Conservation (phyloP, 2,329 filamentous ascomycete species). For the Massarina eburnea region DNA sequence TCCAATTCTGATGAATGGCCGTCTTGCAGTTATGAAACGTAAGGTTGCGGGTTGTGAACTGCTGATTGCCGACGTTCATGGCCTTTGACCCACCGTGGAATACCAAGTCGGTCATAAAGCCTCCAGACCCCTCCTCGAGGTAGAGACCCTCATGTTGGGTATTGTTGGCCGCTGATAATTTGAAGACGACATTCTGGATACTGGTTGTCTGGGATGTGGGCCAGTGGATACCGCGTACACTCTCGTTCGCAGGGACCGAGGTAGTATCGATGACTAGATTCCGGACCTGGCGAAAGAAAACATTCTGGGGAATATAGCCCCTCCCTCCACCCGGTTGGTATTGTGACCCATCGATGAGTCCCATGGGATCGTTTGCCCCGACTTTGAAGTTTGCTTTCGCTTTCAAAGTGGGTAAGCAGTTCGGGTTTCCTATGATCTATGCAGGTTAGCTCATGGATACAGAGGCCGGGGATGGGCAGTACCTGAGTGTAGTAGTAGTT, state of each 20-base stretch:
- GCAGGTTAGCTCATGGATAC: conserved; percentile 4
- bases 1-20: conserved; percentile 60
- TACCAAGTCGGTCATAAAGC: conserved; percentile 50
- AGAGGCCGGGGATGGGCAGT: neutral
- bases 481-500: conserved; percentile 64
- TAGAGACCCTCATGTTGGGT: conserved; percentile 53
- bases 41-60: conserved; percentile 61
- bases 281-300: conserved; percentile 66
- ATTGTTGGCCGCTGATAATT: conserved; percentile 45
- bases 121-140: conserved; percentile 48
- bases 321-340: conserved; percentile 45
- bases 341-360: too few relatives aligned
- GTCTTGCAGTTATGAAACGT: conserved; percentile 55
- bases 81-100: conserved; percentile 49
- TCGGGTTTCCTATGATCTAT: conserved; percentile 60
- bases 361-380: conserved; percentile 49
- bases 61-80: conserved; percentile 49
- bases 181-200: conserved; percentile 49
- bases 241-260: conserved; percentile 48
- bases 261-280: conserved; percentile 67
- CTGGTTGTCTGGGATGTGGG: conserved; percentile 50
- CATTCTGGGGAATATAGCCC: conserved; percentile 56
- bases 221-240: conserved; percentile 51
- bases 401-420: conserved; percentile 57
- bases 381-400: conserved; percentile 53